Evolutionary conservation across 2,329 filamentous ascomycete genomes (phyloP).

Genomic region (Colletotrichum spinosum): DNA sequence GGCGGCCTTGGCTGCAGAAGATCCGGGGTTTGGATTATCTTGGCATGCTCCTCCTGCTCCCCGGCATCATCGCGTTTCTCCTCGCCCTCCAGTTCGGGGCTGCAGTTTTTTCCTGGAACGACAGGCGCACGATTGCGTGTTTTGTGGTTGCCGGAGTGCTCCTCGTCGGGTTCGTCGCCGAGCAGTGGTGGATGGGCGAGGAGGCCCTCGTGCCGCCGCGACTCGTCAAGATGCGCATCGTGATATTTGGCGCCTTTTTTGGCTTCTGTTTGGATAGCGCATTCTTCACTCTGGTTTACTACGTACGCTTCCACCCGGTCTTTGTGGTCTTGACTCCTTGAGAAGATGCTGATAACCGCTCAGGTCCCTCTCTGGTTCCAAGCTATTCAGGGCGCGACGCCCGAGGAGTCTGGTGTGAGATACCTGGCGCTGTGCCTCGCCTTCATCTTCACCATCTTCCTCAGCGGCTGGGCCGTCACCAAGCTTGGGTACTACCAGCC

Average conservation of each 20-base stretch:
- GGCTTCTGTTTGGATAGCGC: constrained; percentile 41
- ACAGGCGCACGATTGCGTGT: constrained; percentile 45
- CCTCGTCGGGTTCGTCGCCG: constrained; percentile 42
- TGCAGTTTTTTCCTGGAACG: constrained; percentile 46
- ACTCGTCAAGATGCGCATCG: constrained; percentile 47
- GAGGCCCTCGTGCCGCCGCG: constrained; percentile 51
- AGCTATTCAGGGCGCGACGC: constrained; percentile 47
- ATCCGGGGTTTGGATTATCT: constrained; percentile 38
- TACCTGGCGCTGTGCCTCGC: constrained; percentile 45
- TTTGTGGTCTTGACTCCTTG: too few species aligned
- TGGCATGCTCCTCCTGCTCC: constrained; percentile 39
- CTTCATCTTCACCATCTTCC: constrained; percentile 42
- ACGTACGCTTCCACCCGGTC: not conserved
- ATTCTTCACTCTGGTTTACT: constrained; percentile 25
- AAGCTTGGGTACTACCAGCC: constrained; percentile 50
- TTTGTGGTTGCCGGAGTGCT: constrained; percentile 44
- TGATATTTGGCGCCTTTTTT: constrained; percentile 40
- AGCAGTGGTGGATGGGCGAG: constrained; percentile 49
- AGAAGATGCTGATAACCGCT: too few species aligned
- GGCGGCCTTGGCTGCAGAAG: constrained; percentile 34
- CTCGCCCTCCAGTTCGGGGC: constrained; percentile 59
- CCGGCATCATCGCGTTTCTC: constrained; percentile 51
- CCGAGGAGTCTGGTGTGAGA: constrained; percentile 47
- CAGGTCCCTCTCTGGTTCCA: constrained; percentile 50
- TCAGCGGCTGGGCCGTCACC: constrained; percentile 40